phyloP scores from a whole-genome alignment of 2,329 filamentous ascomycete species.

The Diplodia scrobiculata region DNA sequence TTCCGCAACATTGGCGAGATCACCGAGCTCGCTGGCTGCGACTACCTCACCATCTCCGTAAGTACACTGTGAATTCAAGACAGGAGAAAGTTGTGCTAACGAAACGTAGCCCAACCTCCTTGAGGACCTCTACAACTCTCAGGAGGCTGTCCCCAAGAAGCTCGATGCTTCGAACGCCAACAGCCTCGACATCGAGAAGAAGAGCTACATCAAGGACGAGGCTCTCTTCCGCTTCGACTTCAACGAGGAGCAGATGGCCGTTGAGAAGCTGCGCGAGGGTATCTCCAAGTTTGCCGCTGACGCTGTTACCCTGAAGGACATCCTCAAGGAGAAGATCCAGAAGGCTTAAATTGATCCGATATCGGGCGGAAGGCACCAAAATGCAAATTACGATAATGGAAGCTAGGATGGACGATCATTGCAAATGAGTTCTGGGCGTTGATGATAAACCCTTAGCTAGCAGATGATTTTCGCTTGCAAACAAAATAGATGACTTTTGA shows the following conservation, averaged over 20 bases:
- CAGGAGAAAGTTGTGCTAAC: constrained; percentile 2
- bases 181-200: constrained; percentile 78
- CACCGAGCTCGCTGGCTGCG: constrained; percentile 95
- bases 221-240: constrained; percentile 94
- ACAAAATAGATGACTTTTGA: constrained; percentile 23
- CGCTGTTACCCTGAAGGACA: constrained; percentile 87
- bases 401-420: constrained; percentile 9
- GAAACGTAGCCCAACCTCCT: constrained; percentile 75
- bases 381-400: constrained; percentile 25
- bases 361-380: constrained; percentile 31
- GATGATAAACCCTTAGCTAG: constrained; percentile 24
- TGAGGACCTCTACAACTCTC: constrained; percentile 88
- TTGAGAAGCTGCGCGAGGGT: constrained; percentile 98
- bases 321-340: constrained; percentile 82
- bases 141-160: constrained; percentile 83
- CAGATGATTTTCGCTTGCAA: constrained; percentile 18
- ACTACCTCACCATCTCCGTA: constrained; percentile 97
- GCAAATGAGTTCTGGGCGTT: neutral
- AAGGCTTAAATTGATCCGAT: constrained; percentile 42
- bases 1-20: constrained; percentile 97
- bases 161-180: constrained; percentile 70
- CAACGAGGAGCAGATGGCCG: constrained; percentile 99
- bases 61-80: constrained; percentile 42
- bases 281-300: constrained; percentile 99
- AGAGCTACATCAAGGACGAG: constrained; percentile 88